Conservation (phyloP, 495 filamentous ascomycete genomes). For the Penicillium lagena region DNA sequence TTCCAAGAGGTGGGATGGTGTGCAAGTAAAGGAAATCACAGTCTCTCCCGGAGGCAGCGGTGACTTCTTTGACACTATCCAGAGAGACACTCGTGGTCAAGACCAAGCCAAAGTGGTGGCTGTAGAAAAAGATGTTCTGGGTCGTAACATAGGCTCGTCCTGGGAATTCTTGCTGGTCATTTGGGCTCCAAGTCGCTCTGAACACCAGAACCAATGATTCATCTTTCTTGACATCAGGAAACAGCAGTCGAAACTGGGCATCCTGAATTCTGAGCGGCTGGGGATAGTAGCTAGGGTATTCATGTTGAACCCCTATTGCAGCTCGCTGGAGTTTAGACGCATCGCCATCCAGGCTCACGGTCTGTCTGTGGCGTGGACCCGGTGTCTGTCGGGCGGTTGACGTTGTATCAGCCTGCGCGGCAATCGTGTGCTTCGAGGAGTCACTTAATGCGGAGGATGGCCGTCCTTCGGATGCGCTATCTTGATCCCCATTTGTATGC, state of each 20-base stretch:
- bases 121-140: constrained; percentile 89
- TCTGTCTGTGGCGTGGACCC: constrained; percentile 62
- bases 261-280: constrained; percentile 78
- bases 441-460: constrained; percentile 25
- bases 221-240: constrained; percentile 66
- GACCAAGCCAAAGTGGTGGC: constrained; percentile 86
- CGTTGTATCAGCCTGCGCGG: constrained; percentile 14
- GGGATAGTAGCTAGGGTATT: constrained; percentile 79
- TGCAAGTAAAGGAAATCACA: constrained; percentile 93
- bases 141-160: constrained; percentile 86
- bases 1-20: constrained; percentile 54
- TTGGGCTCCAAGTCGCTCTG: constrained; percentile 66
- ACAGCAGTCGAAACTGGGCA: constrained; percentile 85
- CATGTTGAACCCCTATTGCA: constrained; percentile 37
- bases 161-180: constrained; percentile 73
- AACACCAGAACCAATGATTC: constrained; percentile 80
- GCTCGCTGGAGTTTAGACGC: constrained; percentile 37
- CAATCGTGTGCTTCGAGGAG: constrained; percentile 15
- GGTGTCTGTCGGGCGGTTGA: constrained; percentile 6
- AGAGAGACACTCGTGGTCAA: constrained; percentile 70
- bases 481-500: constrained; percentile 29
- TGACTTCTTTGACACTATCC: constrained; percentile 77
- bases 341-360: constrained; percentile 66
- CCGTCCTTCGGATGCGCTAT: constrained; percentile 12
- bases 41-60: constrained; percentile 79